A percentile compares a stretch with the other conserved stretches of the same genome.
These are phyloP conservation scores for Thalassiosira mediterranea DNA, from an alignment of 352 stramenopile genomes.

Conservation along the genomic window DNA sequence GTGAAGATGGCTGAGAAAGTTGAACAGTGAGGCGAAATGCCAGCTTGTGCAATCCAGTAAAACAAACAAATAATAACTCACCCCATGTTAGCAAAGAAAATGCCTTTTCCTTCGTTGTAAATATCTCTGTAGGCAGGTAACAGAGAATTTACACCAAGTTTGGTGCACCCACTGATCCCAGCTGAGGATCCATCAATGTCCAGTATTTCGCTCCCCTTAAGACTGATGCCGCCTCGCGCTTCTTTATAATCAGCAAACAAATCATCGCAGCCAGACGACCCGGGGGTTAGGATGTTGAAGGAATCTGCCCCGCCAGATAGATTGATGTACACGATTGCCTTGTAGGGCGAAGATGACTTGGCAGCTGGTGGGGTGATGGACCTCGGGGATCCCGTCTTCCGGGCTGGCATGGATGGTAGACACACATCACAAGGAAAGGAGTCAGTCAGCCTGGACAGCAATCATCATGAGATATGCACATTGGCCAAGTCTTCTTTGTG, in stretches of 20 bases:
- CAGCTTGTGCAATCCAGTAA: background rate
- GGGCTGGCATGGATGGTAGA: background rate
- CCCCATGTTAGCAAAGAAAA: constrained; percentile 73
- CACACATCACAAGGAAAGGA: background rate
- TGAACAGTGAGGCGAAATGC: constrained; percentile 21
- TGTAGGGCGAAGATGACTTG: constrained; percentile 52
- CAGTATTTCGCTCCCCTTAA: constrained; percentile 23
- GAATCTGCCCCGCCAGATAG: constrained; percentile 60
- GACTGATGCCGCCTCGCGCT: constrained; percentile 44
- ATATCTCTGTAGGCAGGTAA: constrained; percentile 56
- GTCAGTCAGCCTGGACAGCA: background rate
- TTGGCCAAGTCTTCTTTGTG: no score
- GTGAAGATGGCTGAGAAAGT: constrained; percentile 41
- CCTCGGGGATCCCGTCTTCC: constrained; percentile 22
- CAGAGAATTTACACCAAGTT: constrained; percentile 56
- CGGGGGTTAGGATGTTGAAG: constrained; percentile 63
- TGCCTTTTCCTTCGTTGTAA: constrained; percentile 64
- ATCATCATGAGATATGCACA: constrained; percentile 11
- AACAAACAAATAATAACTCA: constrained; percentile 25
- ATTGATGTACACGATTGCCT: constrained; percentile 75
- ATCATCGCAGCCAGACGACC: constrained; percentile 10
- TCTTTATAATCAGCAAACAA: constrained; percentile 64
- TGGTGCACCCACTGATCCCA: constrained; percentile 48
- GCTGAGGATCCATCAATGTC: constrained; percentile 6
- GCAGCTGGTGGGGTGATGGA: constrained; percentile 6